Conservation (phyloP, 2,329 filamentous ascomycete species). For the Pezicula rhizophila region DNA sequence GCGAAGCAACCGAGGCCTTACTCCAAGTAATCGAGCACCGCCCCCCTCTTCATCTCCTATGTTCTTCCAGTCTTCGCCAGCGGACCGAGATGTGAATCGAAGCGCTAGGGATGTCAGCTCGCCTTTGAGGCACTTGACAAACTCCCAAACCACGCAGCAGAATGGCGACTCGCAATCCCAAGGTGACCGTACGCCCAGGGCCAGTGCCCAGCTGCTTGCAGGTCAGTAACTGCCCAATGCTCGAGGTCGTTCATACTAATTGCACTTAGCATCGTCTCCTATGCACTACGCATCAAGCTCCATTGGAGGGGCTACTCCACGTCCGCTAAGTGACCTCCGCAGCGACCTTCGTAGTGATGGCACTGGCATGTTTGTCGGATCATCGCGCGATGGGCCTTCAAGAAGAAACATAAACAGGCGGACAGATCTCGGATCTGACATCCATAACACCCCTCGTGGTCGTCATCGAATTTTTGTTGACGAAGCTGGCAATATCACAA, state of each 20-base stretch:
- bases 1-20: conserved; percentile 33
- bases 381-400: conserved; percentile 44
- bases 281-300: conserved; percentile 89
- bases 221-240: conserved; percentile 43
- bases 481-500: conserved; percentile 50
- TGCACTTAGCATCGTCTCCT: conserved; percentile 74
- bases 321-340: conserved; percentile 28
- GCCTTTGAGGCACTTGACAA: conserved; percentile 52
- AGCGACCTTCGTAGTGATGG: conserved; percentile 75
- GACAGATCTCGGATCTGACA: conserved; percentile 82
- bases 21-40: conserved; percentile 39
- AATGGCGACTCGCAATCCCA: conserved; percentile 35
- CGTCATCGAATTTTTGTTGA: conserved; percentile 50
- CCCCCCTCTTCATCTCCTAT: conserved; percentile 76
- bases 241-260: conserved; percentile 1
- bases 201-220: conserved; percentile 51
- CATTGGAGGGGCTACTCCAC: conserved; percentile 52
- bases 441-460: conserved; percentile 47
- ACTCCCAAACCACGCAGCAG: conserved; percentile 45
- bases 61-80: conserved; percentile 63
- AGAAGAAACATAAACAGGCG: conserved; percentile 56
- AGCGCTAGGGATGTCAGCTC: conserved; percentile 44
- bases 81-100: conserved; percentile 32
- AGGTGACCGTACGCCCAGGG: conserved; percentile 66
- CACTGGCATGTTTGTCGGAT: conserved; percentile 79